Evolutionary conservation across 345 rosid species (phyloP).

Genomic region (Sisymbrium irio): DNA sequence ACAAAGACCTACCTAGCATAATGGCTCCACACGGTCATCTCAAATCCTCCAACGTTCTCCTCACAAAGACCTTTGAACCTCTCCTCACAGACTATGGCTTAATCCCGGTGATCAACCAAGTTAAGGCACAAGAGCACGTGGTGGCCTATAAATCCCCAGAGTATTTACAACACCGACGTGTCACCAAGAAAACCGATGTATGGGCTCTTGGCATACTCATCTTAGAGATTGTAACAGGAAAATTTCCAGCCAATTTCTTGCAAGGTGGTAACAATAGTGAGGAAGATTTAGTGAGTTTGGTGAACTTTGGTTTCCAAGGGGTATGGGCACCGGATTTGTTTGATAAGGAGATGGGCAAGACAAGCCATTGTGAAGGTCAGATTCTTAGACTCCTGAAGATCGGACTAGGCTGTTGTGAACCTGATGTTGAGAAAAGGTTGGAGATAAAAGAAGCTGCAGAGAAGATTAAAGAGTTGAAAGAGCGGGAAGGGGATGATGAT

Average conservation of each 20-base stretch:
- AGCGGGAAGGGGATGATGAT: conserved; percentile 45
- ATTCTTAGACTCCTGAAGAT: conserved; percentile 56
- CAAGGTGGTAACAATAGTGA: conserved; percentile 43
- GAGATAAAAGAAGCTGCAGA: conserved; percentile 58
- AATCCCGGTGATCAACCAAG: conserved; percentile 74
- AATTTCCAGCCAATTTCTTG: conserved; percentile 54
- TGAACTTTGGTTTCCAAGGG: conserved; percentile 31
- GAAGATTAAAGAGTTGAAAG: conserved; percentile 62
- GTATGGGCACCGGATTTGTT: conserved; percentile 38
- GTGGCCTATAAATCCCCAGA: conserved; percentile 95
- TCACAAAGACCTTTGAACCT: conserved; percentile 53
- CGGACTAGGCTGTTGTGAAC: conserved; percentile 70
- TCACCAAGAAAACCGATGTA: conserved; percentile 28
- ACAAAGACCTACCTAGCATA: conserved; percentile 66
- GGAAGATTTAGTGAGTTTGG: conserved; percentile 61
- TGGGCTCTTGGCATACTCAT: conserved; percentile 85
- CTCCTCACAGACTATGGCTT: conserved; percentile 73
- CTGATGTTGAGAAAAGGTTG: conserved; percentile 65
- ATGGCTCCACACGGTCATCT: conserved; percentile 89
- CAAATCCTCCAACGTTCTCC: conserved; percentile 84
- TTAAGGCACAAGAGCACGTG: conserved; percentile 68
- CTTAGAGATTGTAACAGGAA: conserved; percentile 34
- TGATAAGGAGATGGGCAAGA: conserved; percentile 57
- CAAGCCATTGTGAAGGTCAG: conserved; percentile 38
- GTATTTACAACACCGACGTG: conserved; percentile 48